phyloP scores from a whole-genome alignment of 2,329 filamentous ascomycete species.

The Colletotrichum sp. region DNA sequence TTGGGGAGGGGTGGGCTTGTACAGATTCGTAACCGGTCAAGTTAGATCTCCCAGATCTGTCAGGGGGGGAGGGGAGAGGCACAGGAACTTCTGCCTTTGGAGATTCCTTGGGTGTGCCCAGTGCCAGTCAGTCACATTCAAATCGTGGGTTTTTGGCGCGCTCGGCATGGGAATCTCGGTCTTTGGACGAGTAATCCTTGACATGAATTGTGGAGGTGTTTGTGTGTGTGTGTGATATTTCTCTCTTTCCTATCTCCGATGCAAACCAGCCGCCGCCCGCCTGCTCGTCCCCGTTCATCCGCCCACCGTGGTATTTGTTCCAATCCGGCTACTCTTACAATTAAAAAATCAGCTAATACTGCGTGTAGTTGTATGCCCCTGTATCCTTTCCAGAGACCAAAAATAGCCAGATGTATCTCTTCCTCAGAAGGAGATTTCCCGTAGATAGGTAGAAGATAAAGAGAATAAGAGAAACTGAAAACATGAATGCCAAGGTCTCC shows the following conservation, averaged over 20 bases:
- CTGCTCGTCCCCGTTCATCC: neutral
- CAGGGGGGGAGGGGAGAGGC: neutral
- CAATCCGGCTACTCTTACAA: conserved; percentile 13
- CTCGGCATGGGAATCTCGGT: neutral
- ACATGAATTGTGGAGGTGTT: neutral
- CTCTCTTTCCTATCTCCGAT: neutral
- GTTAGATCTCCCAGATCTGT: neutral
- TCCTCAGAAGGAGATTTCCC: neutral
- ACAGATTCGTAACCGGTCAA: neutral
- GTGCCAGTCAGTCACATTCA: neutral
- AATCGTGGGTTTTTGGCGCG: neutral
- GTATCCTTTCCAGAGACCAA: neutral
- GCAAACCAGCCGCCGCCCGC: neutral
- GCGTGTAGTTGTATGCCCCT: neutral
- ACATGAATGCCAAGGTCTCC: neutral
- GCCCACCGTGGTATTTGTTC: neutral
- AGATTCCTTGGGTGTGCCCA: neutral
- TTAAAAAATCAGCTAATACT: conserved; percentile 8
- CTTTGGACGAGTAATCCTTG: neutral
- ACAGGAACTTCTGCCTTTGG: neutral
- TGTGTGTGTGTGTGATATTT: neutral
- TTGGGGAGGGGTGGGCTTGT: neutral
- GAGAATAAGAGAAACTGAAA: neutral
- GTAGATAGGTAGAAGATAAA: neutral
- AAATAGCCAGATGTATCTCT: neutral